phyloP scores from a whole-genome alignment of 805 yeast species.

The Jamesozyma piceae region DNA sequence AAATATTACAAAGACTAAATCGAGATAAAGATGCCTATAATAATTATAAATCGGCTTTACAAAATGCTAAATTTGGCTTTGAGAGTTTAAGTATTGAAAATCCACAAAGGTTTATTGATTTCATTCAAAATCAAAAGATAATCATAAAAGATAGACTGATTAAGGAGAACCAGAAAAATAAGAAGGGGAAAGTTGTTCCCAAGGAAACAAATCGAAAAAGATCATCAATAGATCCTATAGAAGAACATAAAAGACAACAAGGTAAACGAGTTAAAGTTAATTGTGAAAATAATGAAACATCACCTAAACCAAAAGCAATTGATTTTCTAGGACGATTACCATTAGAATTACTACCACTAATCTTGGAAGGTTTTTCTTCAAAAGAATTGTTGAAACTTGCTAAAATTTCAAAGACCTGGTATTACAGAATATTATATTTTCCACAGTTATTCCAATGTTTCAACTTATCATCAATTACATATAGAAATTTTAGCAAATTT shows the following conservation, averaged over 20 bases:
- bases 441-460: slow-evolving; percentile 17
- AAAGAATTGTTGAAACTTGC: slow-evolving; percentile 15
- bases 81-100: slow-evolving; percentile 7
- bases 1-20: slow-evolving; percentile 15
- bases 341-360: slow-evolving; percentile 16
- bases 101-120: slow-evolving; percentile 9
- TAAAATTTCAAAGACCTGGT: slow-evolving; percentile 20
- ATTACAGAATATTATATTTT: slow-evolving; percentile 9
- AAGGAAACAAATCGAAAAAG: slow-evolving; percentile 5
- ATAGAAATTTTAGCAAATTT: slow-evolving; percentile 12
- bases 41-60: slow-evolving; percentile 14
- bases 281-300: background rate
- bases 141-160: slow-evolving; percentile 8
- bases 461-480: slow-evolving; percentile 11
- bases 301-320: background rate
- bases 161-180: background rate
- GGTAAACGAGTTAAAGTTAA: background rate
- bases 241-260: slow-evolving; percentile 8
- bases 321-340: slow-evolving; percentile 21
- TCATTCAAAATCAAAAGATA: slow-evolving; percentile 12
- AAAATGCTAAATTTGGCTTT: slow-evolving; percentile 8
- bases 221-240: slow-evolving; percentile 16
- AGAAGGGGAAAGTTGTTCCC: background rate
- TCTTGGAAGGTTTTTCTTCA: slow-evolving; percentile 14
- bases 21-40: slow-evolving; percentile 17